phyloP scores from a whole-genome alignment of 441 rosid species.

The Adansonia madagascariensis region DNA sequence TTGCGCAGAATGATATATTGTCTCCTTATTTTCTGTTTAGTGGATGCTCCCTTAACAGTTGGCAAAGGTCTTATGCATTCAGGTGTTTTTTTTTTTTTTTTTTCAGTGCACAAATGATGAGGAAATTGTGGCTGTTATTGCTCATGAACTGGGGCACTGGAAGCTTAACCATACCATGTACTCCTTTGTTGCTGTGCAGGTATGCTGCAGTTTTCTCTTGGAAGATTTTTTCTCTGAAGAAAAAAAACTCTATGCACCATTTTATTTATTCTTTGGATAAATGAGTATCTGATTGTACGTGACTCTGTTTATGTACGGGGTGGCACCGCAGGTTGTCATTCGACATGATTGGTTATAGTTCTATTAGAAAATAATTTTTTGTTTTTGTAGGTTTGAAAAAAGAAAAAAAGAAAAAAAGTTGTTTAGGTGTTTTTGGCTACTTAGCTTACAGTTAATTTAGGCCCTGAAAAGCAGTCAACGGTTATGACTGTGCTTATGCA shows the following conservation, averaged over 20 bases:
- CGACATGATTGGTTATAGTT: neutral
- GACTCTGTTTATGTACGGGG: neutral
- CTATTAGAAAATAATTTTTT: neutral
- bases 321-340: neutral
- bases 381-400: neutral
- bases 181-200: constrained; percentile 92
- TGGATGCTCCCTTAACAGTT: neutral
- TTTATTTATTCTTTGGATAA: neutral
- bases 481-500: neutral
- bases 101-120: constrained; percentile 87
- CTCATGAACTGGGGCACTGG: constrained; percentile 99
- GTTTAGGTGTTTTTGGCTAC: neutral
- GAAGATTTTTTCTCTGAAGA: neutral
- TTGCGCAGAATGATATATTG: neutral
- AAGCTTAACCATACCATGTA: constrained; percentile 93
- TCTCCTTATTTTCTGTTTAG: neutral
- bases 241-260: neutral
- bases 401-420: neutral
- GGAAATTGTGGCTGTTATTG: constrained; percentile 94
- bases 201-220: constrained; percentile 32
- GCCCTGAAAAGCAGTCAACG: neutral
- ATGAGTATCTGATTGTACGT: constrained; percentile 2
- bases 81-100: constrained; percentile 20
- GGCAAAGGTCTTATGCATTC: neutral
- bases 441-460: neutral